Conservation (phyloP, 2,329 filamentous ascomycete genomes). For the Niveomyces coronatus region DNA sequence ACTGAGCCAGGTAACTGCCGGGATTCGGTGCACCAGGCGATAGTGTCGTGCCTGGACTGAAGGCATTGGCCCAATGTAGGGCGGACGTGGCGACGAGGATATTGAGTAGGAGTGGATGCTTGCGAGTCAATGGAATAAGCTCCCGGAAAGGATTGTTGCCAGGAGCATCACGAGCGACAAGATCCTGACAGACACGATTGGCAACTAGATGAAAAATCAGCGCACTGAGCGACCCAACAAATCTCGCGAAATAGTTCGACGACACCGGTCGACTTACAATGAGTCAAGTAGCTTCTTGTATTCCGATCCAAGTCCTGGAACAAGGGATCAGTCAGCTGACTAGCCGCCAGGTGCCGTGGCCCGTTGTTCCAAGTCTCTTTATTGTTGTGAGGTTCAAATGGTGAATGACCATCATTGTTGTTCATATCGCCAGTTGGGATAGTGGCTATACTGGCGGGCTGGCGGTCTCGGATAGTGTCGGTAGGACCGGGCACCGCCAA, state of each 20-base stretch:
- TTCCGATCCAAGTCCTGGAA: constrained; percentile 40
- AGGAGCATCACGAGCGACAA: constrained; percentile 37
- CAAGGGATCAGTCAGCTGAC: constrained; percentile 39
- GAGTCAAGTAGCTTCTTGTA: constrained; percentile 37
- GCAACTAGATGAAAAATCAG: constrained; percentile 28
- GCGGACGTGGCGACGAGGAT: constrained; percentile 40
- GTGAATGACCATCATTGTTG: too few species aligned
- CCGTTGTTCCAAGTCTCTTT: neutral
- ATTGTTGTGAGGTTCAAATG: too few species aligned
- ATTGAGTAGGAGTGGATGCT: constrained; percentile 35
- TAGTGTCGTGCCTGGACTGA: constrained; percentile 24
- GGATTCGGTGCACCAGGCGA: constrained; percentile 23
- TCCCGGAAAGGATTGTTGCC: constrained; percentile 38
- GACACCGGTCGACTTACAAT: constrained; percentile 41
- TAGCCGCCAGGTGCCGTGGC: neutral
- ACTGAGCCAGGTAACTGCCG: constrained; percentile 24
- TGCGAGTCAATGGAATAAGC: constrained; percentile 35
- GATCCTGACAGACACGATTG: constrained; percentile 41
- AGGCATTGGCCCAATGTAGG: constrained; percentile 37
- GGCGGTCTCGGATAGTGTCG: constrained; percentile 1
- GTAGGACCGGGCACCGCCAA: neutral
- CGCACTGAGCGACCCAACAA: too few species aligned
- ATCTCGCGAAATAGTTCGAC: too few species aligned
- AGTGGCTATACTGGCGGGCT: neutral
- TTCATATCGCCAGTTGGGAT: too few species aligned